Evolutionary conservation across 2,329 filamentous ascomycete genomes (phyloP).

Genomic region (Daldinia sp.): DNA sequence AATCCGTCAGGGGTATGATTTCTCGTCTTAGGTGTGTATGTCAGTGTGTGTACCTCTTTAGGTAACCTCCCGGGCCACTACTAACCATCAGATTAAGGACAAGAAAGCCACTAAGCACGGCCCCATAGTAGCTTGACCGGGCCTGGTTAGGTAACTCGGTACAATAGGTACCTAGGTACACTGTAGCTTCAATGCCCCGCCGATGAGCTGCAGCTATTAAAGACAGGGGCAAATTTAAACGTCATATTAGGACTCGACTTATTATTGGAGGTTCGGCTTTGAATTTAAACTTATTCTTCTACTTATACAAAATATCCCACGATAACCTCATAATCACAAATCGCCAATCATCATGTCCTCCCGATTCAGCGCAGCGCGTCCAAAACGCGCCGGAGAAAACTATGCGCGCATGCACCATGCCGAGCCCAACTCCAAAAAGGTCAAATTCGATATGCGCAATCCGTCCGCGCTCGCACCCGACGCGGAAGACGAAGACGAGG

Average conservation of each 20-base stretch:
- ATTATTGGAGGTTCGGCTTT: conserved; percentile 24
- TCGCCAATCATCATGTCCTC: conserved; percentile 61
- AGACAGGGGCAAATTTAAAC: conserved; percentile 47
- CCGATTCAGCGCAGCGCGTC: conserved; percentile 74
- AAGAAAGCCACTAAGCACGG: not conserved
- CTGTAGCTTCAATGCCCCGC: conserved; percentile 34
- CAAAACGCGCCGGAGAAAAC: conserved; percentile 85
- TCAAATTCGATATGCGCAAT: conserved; percentile 94
- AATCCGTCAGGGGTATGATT: conserved; percentile 25
- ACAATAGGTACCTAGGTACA: not conserved
- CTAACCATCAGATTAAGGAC: not conserved
- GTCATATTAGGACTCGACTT: conserved; percentile 40
- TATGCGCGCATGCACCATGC: conserved; percentile 80
- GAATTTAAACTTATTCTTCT: conserved; percentile 11
- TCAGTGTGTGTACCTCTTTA: not conserved
- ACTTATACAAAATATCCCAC: conserved; percentile 12
- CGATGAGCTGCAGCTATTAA: conserved; percentile 35
- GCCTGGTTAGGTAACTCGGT: not conserved
- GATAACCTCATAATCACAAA: not conserved
- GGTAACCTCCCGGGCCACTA: not conserved
- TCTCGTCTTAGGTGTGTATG: not conserved
- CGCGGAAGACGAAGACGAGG: conserved; percentile 68
- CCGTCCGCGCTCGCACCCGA: conserved; percentile 91
- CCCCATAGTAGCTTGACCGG: not conserved
- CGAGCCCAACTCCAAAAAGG: conserved; percentile 74